Conservation (phyloP, 768 basidiomycete species). For the Hortiboletus campestris region DNA sequence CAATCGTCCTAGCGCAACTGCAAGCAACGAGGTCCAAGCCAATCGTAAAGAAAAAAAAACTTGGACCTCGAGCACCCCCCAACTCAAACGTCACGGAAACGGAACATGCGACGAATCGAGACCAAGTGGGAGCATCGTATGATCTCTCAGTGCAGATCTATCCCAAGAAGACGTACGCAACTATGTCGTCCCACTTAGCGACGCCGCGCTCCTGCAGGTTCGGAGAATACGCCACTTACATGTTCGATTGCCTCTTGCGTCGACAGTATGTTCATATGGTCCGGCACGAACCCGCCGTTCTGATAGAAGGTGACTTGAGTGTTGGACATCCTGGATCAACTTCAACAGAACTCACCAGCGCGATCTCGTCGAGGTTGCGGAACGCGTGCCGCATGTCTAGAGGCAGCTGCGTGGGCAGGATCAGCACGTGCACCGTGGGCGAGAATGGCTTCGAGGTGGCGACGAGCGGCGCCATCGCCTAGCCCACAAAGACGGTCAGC, state of each 20-base stretch:
- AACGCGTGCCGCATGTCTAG: conserved; percentile 65
- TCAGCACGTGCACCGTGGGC: conserved; percentile 70
- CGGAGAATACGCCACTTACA: conserved; percentile 36
- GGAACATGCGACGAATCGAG: conserved; percentile 34
- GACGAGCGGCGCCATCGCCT: conserved; percentile 56
- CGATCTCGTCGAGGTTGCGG: conserved; percentile 65
- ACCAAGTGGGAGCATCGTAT: conserved; percentile 58
- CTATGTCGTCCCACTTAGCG: conserved; percentile 35
- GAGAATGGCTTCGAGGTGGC: conserved; percentile 60
- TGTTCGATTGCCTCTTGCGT: conserved; percentile 54
- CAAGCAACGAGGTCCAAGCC: no score
- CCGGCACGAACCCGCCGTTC: conserved; percentile 55
- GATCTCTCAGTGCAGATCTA: conserved; percentile 43
- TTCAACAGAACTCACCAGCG: conserved; percentile 44
- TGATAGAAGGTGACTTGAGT: conserved; percentile 17
- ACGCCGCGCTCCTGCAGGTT: background rate
- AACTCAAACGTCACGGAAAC: conserved; percentile 7
- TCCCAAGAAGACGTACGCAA: conserved; percentile 55
- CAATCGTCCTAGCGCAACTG: background rate
- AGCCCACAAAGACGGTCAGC: background rate
- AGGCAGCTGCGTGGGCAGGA: conserved; percentile 74
- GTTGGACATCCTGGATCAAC: background rate
- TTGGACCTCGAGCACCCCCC: background rate
- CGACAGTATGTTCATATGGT: conserved; percentile 77
- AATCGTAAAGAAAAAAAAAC: no score